phyloP scores from a whole-genome alignment of 2,329 filamentous ascomycete genomes.

The Aphanocladium album region DNA sequence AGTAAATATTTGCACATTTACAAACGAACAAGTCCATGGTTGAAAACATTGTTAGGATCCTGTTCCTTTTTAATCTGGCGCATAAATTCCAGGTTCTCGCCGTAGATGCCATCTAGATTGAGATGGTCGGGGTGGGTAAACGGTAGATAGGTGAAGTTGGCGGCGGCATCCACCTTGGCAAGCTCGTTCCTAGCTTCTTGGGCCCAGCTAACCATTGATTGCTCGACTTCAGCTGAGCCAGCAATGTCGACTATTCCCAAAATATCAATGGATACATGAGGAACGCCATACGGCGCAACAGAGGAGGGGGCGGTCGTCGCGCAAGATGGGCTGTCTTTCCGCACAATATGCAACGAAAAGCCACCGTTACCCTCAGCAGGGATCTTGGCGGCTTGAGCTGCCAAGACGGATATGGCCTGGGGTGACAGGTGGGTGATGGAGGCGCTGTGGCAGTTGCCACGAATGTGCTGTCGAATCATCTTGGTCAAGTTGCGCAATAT shows the following conservation, averaged over 20 bases:
- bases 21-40: conserved; percentile 7
- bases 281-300: conserved; percentile 25
- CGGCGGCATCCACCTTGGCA: conserved; percentile 21
- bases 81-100: conserved; percentile 24
- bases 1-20: background rate
- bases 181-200: conserved; percentile 18
- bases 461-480: conserved; percentile 19
- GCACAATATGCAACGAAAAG: conserved; percentile 5
- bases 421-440: conserved; percentile 22
- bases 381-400: conserved; percentile 18
- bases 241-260: conserved; percentile 19
- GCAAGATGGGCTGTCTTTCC: conserved; percentile 7
- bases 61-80: conserved; percentile 24
- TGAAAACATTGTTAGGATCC: conserved; percentile 33
- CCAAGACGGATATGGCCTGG: conserved; percentile 22
- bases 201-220: conserved; percentile 22
- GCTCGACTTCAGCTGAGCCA: conserved; percentile 20
- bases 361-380: conserved; percentile 21
- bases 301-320: conserved; percentile 17
- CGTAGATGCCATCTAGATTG: conserved; percentile 26
- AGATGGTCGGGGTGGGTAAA: conserved; percentile 23
- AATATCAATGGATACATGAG: conserved; percentile 34
- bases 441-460: conserved; percentile 19
- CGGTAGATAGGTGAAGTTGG: conserved; percentile 28
- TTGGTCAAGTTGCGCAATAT: conserved; percentile 15